Percentiles rank a stretch among this genome's conserved stretches.
These are phyloP conservation scores for Chrysanthemum lavandulifolium DNA, from an alignment of 129 eudicot species.

Conservation along the genomic window DNA sequence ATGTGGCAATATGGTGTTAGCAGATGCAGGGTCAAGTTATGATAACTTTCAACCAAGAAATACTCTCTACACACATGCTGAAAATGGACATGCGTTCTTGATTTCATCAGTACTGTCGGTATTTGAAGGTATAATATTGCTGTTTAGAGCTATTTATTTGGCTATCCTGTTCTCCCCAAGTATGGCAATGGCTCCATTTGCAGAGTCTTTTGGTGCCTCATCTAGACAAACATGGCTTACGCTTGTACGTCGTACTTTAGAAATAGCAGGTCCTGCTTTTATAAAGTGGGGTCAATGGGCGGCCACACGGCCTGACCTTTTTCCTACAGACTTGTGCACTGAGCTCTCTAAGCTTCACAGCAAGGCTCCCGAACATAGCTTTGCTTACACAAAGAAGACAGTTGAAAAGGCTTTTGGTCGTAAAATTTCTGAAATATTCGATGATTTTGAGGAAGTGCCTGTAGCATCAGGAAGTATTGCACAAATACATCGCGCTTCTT, in stretches of 20 bases:
- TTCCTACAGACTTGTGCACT: conserved; percentile 69
- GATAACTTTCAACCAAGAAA: conserved; percentile 45
- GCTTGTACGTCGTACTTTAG: conserved; percentile 71
- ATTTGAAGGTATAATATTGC: conserved; percentile 52
- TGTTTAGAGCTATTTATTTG: conserved; percentile 67
- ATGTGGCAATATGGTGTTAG: conserved; percentile 53
- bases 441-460: conserved; percentile 79
- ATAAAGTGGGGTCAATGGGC: conserved; percentile 99
- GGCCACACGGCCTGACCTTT: conserved; percentile 86
- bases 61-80: conserved; percentile 48
- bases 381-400: conserved; percentile 70
- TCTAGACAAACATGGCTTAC: conserved; percentile 76
- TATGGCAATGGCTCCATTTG: conserved; percentile 83
- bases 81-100: conserved; percentile 57
- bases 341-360: conserved; percentile 85
- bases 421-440: conserved; percentile 71
- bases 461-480: conserved; percentile 96
- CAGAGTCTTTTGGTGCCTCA: conserved; percentile 63
- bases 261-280: conserved; percentile 89
- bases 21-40: conserved; percentile 43
- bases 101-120: conserved; percentile 46
- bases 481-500: conserved; percentile 82
- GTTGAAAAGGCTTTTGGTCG: conserved; percentile 88
- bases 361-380: conserved; percentile 92
- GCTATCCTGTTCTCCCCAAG: conserved; percentile 73